Evolutionary conservation across 148 eudicot genomes (phyloP).

Genomic region (Rhododendron simsii): DNA sequence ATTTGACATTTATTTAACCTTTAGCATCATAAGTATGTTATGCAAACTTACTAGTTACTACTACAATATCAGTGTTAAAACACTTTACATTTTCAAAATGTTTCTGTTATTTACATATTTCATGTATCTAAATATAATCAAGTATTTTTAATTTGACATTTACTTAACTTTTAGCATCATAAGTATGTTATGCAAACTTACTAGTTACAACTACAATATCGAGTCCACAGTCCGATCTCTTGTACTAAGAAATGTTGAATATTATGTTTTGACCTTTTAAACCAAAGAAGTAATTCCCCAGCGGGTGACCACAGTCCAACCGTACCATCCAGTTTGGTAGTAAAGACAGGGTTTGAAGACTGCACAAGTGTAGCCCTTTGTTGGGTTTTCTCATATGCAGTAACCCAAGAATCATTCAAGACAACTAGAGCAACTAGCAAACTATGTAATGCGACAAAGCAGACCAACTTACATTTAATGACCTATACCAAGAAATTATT

Average conservation of each 20-base stretch:
- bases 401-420: not conserved
- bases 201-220: not conserved
- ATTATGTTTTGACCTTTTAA: not conserved
- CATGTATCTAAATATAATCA: not conserved
- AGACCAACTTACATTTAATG: not conserved
- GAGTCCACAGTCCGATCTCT: not conserved
- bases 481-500: not conserved
- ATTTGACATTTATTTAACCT: not conserved
- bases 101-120: not conserved
- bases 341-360: no score
- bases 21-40: not conserved
- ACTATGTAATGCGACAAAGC: not conserved
- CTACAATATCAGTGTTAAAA: not conserved
- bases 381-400: no score
- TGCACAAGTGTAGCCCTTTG: no score
- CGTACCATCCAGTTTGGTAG: no score
- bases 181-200: not conserved
- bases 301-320: not conserved
- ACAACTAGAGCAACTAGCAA: not conserved
- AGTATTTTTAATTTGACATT: not conserved
- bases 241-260: not conserved
- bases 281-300: not conserved
- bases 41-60: not conserved
- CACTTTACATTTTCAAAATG: not conserved
- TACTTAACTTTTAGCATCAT: not conserved